Evolutionary conservation across 495 filamentous ascomycete genomes (phyloP), one percentile per base, ranked within the genome.

Genomic region (Neurospora intermedia): DNA sequence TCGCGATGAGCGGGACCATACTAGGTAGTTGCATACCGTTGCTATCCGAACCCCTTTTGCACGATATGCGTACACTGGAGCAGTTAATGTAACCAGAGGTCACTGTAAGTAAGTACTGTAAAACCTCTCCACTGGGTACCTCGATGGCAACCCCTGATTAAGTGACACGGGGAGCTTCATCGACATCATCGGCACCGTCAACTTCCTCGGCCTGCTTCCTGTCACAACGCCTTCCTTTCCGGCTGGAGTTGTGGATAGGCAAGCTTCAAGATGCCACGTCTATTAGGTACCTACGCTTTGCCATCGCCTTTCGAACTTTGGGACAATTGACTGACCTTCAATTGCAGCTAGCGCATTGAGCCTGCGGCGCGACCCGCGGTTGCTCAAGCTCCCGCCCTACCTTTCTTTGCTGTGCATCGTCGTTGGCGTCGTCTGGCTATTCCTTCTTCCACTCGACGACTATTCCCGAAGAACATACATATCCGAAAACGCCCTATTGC

Each of bases 381-480:
- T 94, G 66, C 88, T 92, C 72, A 90, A 90, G 82, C 80, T 93
- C 43, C 91, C 93, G 69, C 92, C 92, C 10, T 93, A 92, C 84
- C 82, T 98, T 11, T 98, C 96, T 23, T 85, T 93, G 66, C 81
- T 97, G n/a, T 97, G 91, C 81, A 89, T 98, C 75, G 70, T 97
- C 43, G 88, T 97, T 78, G 96, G 96, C 69, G 89, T 96, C n/a
- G 87, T 88, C 76, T 98, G 94, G 94, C 89, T 99, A 16, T 89
- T 97, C 43, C 86, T 98, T 27, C 90, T 99, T n/a, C 96, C 96
- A 41, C 88, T 98, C 70, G 87, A 99, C 82, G 88, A 94, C 71
- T 97, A 98, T 85, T 97, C 94, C 70, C 90, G 96, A 74, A 84
- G 88, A 66, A 99, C 96, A 13, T 98, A 99, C 82, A 96, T 99